Evolutionary conservation across 345 rosid genomes (phyloP), one percentile per base, ranked within the genome.

Genomic region (Hypericum androsaemum): DNA sequence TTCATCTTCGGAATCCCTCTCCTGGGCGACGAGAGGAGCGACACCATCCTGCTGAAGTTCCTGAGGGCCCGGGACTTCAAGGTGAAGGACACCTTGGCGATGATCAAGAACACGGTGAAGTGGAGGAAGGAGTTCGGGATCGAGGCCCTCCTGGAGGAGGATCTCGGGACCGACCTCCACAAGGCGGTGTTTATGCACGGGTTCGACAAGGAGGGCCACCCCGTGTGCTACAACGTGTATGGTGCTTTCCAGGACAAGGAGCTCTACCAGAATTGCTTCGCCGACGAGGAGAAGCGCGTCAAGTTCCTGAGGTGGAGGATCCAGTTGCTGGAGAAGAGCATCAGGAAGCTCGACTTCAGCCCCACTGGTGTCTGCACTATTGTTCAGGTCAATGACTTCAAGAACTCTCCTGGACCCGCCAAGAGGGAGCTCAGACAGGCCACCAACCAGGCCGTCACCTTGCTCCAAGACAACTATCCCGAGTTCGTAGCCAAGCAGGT

Each of bases 401-500:
- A 57, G 51, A 61, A 57, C 38, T 67, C 71, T 7, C 71, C 71
- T 47, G 71, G 71, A 22, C 66, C 66, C 7, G 54, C 41, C 9
- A 67, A 67, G 63, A 45, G 36, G 42, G 71, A 67, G 39, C 66
- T 67, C 8, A 49, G 67, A 56, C 62, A 44, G 47, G 66, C 66
- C 5, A 67, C 71, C 35, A 67, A 39, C 1, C 66, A 61, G 9
- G 71, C 66, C 5, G 58, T 66, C 36, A 61, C 50, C 8, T 14
- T 66, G 49, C 58, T 66, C 12, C 71, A 66, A 46, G 71, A 67
- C 54, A 67, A 67, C 50, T 67, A 67, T 52, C 71, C 71, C 39
- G 71, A 67, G 53, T 67, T 67, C 57, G 56, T 67, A 0, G 71
- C 66, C 22, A 67, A 56, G 62, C 67, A 67, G 71, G 71, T 57